A percentile compares a stretch with the other conserved stretches of the same genome.
phyloP scores from a whole-genome alignment of 371 early-diverging fungal species.

The Parasitella parasitica region DNA sequence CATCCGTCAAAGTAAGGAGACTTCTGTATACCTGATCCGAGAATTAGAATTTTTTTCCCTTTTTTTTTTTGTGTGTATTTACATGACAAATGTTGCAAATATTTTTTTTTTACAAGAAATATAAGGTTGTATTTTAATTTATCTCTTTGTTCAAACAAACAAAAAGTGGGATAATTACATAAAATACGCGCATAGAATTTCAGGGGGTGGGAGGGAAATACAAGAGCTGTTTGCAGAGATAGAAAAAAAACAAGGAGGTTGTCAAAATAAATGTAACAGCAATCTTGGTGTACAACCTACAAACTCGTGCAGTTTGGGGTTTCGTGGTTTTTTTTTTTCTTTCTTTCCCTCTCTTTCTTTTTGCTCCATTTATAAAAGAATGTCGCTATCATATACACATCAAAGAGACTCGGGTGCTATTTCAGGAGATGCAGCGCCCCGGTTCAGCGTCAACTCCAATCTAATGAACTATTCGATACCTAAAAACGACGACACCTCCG shows the following conservation, averaged over 20 bases:
- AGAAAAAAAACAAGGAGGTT: constrained; percentile 5
- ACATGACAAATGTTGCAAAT: too few species aligned
- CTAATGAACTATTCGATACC: constrained; percentile 59
- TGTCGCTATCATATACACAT: constrained; percentile 1
- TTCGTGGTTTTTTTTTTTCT: constrained; percentile 1
- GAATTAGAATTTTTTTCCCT: neutral
- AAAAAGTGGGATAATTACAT: too few species aligned
- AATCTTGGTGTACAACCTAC: constrained; percentile 11
- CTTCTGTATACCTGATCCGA: neutral
- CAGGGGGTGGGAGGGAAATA: neutral
- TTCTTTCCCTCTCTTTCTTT: constrained; percentile 1
- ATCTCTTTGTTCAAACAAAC: neutral
- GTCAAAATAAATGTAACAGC: constrained; percentile 1
- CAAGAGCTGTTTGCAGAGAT: neutral
- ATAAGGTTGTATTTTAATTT: neutral
- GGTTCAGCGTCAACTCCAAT: constrained; percentile 51
- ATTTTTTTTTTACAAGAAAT: too few species aligned
- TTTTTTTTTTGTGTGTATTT: too few species aligned
- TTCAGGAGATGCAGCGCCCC: constrained; percentile 10
- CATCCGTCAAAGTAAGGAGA: neutral
- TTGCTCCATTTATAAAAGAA: neutral
- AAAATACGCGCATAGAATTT: too few species aligned
- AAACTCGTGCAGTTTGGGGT: constrained; percentile 18
- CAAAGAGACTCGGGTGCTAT: constrained; percentile 8
- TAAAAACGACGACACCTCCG: constrained; percentile 12